Conservation (phyloP, 2,329 filamentous ascomycete genomes). For the Diaporthe sp. region DNA sequence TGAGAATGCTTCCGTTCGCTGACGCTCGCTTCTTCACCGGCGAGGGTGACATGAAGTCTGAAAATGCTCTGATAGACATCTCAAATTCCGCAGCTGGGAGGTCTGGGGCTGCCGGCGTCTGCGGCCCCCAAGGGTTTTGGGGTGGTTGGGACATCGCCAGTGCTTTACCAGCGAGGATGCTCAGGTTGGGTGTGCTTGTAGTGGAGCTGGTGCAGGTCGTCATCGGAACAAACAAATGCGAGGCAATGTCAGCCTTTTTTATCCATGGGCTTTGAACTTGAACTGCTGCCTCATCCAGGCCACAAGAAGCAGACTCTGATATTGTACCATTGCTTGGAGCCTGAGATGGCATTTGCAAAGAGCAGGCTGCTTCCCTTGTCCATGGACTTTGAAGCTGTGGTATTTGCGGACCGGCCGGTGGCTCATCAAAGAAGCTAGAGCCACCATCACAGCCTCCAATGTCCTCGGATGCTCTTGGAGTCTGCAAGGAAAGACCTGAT, state of each 20-base stretch:
- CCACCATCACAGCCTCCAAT: neutral
- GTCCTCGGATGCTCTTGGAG: neutral
- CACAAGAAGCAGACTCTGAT: neutral
- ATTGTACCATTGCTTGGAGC: neutral
- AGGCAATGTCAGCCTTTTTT: neutral
- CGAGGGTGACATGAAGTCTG: slow-evolving; percentile 66
- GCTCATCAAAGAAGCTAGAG: neutral
- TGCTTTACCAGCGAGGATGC: slow-evolving; percentile 23
- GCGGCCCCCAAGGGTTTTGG: slow-evolving; percentile 42
- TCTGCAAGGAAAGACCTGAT: neutral
- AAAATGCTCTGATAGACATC: slow-evolving; percentile 66
- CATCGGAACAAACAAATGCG: slow-evolving; percentile 37
- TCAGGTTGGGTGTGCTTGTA: slow-evolving; percentile 22
- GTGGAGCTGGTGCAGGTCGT: slow-evolving; percentile 19
- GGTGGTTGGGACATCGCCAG: slow-evolving; percentile 47
- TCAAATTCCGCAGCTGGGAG: slow-evolving; percentile 61
- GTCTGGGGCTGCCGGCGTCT: slow-evolving; percentile 45
- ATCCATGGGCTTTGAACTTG: slow-evolving; percentile 28
- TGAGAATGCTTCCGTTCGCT: slow-evolving; percentile 15
- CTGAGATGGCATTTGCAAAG: slow-evolving; percentile 8
- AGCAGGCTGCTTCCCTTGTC: neutral
- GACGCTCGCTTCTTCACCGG: slow-evolving; percentile 50
- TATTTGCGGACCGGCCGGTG: neutral
- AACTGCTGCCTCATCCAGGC: neutral
- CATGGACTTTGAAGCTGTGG: slow-evolving; percentile 19